Evolutionary conservation across 495 filamentous ascomycete genomes (phyloP).

Genomic region (Collariella sp.): DNA sequence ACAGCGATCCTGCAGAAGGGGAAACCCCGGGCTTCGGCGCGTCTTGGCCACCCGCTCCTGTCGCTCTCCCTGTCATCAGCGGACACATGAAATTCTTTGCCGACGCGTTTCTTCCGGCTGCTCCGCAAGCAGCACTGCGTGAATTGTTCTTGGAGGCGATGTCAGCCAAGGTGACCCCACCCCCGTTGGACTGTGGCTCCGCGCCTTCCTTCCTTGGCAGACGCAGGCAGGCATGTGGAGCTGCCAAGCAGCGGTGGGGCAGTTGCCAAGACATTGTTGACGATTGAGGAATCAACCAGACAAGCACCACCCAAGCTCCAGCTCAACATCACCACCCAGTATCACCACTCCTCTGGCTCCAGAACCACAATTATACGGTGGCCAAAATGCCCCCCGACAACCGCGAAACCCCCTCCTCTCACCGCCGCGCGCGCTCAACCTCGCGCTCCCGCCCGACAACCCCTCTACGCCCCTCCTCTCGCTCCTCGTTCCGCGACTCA

Average conservation of each 20-base stretch:
- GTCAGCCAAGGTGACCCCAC: not conserved
- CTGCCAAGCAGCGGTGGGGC: constrained; percentile 2
- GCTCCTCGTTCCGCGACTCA: constrained; percentile 73
- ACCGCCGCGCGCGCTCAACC: constrained; percentile 33
- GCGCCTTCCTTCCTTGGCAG: not conserved
- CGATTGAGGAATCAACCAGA: constrained; percentile 3
- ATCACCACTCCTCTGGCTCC: not conserved
- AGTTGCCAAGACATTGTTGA: not conserved
- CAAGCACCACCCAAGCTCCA: not conserved
- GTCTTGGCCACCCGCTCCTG: not conserved
- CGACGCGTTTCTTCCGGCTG: not conserved
- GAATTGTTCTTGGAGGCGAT: not conserved
- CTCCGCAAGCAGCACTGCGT: not conserved
- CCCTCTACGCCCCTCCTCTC: constrained; percentile 82
- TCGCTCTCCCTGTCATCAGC: not conserved
- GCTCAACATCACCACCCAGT: not conserved
- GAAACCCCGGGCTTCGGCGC: not conserved
- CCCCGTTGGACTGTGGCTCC: too few relatives aligned
- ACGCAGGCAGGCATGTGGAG: not conserved
- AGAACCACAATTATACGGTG: too few relatives aligned
- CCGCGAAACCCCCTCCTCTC: not conserved
- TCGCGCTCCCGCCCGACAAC: constrained; percentile 79
- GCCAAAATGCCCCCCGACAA: constrained; percentile 18
- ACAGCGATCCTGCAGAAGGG: not conserved
- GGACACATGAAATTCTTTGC: not conserved